These are phyloP conservation scores for Auriscalpium orientale DNA, from an alignment of 768 basidiomycete species.

Conservation along the genomic window DNA sequence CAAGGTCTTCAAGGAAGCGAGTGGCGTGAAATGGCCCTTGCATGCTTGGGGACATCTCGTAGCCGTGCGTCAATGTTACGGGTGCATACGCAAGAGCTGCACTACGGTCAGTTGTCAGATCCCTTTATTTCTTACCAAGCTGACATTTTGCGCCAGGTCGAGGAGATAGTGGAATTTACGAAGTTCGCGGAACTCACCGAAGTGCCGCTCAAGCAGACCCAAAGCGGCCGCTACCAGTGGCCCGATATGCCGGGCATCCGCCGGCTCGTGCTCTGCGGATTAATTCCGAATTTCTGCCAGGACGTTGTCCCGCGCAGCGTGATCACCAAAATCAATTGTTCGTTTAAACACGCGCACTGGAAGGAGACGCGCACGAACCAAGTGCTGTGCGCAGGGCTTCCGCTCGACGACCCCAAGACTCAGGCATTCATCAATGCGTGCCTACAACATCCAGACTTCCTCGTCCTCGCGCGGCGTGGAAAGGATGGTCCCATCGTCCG, in stretches of 20 bases:
- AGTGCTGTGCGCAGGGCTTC: not conserved
- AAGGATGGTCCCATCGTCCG: not conserved
- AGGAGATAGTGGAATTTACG: not conserved
- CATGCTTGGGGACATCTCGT: constrained; percentile 30
- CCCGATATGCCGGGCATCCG: constrained; percentile 18
- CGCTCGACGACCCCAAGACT: not conserved
- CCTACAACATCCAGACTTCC: not conserved
- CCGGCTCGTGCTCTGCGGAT: constrained; percentile 25
- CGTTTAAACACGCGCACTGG: constrained; percentile 16
- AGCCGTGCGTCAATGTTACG: constrained; percentile 23
- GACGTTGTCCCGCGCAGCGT: constrained; percentile 8
- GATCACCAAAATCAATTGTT: not conserved
- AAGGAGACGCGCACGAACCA: constrained; percentile 22
- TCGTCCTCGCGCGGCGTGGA: not conserved
- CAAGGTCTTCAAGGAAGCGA: constrained; percentile 25
- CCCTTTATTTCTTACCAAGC: not conserved
- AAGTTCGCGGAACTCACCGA: not conserved
- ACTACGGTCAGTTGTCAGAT: not conserved
- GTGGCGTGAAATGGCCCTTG: constrained; percentile 24
- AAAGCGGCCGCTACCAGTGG: constrained; percentile 22
- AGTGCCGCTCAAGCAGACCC: not conserved
- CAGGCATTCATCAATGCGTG: not conserved
- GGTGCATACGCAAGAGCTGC: constrained; percentile 24
- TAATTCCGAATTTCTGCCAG: constrained; percentile 20
- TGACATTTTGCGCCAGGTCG: not conserved